Percentiles rank a stretch among this genome's conserved stretches.
These are phyloP conservation scores for Fusarium fujikuroi DNA, from an alignment of 2,329 filamentous ascomycete genomes.

Conservation along the genomic window DNA sequence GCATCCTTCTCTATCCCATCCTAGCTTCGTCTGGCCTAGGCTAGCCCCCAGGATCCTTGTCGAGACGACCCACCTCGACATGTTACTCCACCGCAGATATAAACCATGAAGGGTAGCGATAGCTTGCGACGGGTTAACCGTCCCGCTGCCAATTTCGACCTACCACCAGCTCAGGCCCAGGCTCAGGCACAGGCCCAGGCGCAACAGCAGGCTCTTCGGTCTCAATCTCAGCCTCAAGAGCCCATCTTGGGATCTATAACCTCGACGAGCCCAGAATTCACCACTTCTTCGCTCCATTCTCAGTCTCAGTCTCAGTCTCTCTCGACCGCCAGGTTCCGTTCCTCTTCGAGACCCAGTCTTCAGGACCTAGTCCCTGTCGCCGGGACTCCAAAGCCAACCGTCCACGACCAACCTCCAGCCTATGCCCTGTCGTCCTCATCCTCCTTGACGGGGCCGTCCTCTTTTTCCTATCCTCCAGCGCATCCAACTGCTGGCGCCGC, in stretches of 20 bases:
- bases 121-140: slow-evolving; percentile 41
- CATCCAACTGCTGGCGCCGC: slow-evolving; percentile 16
- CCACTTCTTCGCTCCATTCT: slow-evolving; percentile 7
- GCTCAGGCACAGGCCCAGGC: slow-evolving; percentile 4
- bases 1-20: slow-evolving; percentile 13
- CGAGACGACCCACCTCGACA: slow-evolving; percentile 41
- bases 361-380: slow-evolving; percentile 34
- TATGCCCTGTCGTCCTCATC: slow-evolving; percentile 31
- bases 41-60: slow-evolving; percentile 34
- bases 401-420: slow-evolving; percentile 28
- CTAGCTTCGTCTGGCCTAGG: slow-evolving; percentile 20
- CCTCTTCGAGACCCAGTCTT: slow-evolving; percentile 39
- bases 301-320: slow-evolving; percentile 29
- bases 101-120: slow-evolving; percentile 43
- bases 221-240: slow-evolving; percentile 31
- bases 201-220: slow-evolving; percentile 24
- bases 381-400: slow-evolving; percentile 19
- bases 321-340: slow-evolving; percentile 35
- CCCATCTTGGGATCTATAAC: neutral
- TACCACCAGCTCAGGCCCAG: slow-evolving; percentile 29
- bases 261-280: slow-evolving; percentile 6
- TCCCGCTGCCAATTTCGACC: slow-evolving; percentile 42
- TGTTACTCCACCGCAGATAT: slow-evolving; percentile 43
- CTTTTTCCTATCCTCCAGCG: slow-evolving; percentile 36
- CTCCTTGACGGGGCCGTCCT: slow-evolving; percentile 31